Evolutionary conservation across 2,329 filamentous ascomycete species (phyloP).

Genomic region (Beauveria pseudobassiana): DNA sequence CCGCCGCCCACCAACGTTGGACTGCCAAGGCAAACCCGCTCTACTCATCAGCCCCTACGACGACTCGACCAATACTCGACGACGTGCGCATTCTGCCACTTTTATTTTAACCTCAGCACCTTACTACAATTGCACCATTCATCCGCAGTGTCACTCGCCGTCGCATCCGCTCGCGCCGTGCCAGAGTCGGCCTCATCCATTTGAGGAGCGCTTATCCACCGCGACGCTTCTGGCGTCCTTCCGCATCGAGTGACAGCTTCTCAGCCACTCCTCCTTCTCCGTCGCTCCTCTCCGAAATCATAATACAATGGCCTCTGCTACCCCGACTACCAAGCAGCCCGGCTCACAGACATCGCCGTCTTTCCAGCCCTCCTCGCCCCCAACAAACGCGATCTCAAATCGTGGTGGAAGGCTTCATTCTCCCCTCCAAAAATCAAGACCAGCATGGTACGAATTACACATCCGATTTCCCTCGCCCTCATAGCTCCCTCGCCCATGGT

Average conservation of each 20-base stretch:
- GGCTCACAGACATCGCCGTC: not conserved
- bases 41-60: not conserved
- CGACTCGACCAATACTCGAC: not conserved
- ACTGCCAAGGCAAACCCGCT: not conserved
- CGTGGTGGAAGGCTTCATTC: constrained; percentile 97
- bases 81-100: not conserved
- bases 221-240: not conserved
- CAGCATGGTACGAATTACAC: constrained; percentile 38
- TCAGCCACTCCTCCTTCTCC: not conserved
- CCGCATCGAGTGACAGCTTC: not conserved
- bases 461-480: not conserved
- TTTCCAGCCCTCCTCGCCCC: constrained; percentile 47
- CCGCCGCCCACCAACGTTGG: not conserved
- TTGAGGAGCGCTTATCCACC: not conserved
- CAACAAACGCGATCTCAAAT: constrained; percentile 79
- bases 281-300: not conserved
- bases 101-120: not conserved
- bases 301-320: constrained; percentile 8
- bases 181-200: not conserved
- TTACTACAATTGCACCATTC: not conserved
- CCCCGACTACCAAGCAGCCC: constrained; percentile 3
- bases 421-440: constrained; percentile 51
- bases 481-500: not conserved
- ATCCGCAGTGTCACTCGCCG: not conserved
- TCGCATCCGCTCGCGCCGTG: not conserved